Evolutionary conservation across 257 asterid species (phyloP), one percentile per base, ranked within the genome.

Genomic region (Eustoma russellianum): DNA sequence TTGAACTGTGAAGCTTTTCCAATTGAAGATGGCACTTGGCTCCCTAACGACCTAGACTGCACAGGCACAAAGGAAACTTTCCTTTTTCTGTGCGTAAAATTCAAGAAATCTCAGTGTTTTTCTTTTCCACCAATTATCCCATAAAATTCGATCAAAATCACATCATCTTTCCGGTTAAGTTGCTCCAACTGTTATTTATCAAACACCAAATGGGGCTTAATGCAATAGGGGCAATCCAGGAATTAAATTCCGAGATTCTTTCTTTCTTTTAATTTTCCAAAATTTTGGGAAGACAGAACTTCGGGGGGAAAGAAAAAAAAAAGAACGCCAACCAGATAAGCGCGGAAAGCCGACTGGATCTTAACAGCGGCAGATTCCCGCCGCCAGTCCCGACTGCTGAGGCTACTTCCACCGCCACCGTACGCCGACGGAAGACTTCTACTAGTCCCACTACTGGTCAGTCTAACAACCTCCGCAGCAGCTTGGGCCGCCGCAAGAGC

Each of bases 401-500:
- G 2, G 16, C 41, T 24, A 5, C 13, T 17, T 59, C 73, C 43
- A 48, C 45, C 16, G 45, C 65, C 46, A 30, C 57, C 60, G 72
- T 70, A 72, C 71, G 54, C 28, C 12, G 58, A 64, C 17, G 63
- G 43, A 13, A 57, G 57, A 34, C 77, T 62, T 40, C 82, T 79
- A 16, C 80, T 66, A 24, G 86, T 93, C 8, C 55, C 48, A 0
- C 51, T 44, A 50, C 89, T 72, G 5, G 96, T 91, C 61, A 91
- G 63, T 47, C 91, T 63, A 40, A 87, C 95, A 5, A 91, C 98
- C 74, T 82, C 88, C 1, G 96, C 96, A 13, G 98, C 98, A 10
- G 98, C 98, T 60, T 87, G 85, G 5, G 98, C 96, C 3, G 98
- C 98, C 6, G 98, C 96, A 5, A 91, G 85, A 47, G 98, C 98